Percentiles rank a stretch among this genome's conserved stretches.
Evolutionary conservation across 1,284 basidiomycete genomes (phyloP).

Genomic region (Tetrapyrgos nigripes): DNA sequence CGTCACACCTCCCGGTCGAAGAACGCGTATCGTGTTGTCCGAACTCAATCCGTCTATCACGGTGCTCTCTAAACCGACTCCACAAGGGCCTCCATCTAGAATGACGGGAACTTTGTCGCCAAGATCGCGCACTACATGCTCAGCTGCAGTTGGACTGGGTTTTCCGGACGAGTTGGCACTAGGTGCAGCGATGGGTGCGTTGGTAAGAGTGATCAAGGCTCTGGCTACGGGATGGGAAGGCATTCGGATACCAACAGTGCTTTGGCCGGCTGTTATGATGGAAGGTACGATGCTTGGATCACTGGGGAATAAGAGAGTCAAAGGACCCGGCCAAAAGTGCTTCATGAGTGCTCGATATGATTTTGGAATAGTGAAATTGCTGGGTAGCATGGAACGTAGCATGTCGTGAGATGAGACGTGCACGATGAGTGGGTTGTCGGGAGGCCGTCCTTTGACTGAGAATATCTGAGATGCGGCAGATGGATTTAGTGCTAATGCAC

Average conservation of each 20-base stretch:
- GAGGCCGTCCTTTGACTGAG: constrained; percentile 88
- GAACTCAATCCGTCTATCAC: constrained; percentile 86
- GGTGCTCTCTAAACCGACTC: constrained; percentile 94
- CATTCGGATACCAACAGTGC: constrained; percentile 93
- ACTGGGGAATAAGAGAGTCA: constrained; percentile 92
- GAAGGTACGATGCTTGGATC: constrained; percentile 61
- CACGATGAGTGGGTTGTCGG: constrained; percentile 98
- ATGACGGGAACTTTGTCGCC: constrained; percentile 79
- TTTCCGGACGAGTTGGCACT: constrained; percentile 96
- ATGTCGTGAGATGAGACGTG: constrained; percentile 90
- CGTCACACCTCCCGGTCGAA: constrained; percentile 93
- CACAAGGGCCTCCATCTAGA: constrained; percentile 92
- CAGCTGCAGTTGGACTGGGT: constrained; percentile 92
- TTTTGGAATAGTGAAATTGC: constrained; percentile 60
- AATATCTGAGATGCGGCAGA: constrained; percentile 82
- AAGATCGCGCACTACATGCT: constrained; percentile 87
- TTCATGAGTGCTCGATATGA: constrained; percentile 79
- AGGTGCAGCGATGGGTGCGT: constrained; percentile 90
- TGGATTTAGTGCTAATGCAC: constrained; percentile 80
- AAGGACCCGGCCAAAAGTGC: constrained; percentile 94
- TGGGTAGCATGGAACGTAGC: constrained; percentile 78
- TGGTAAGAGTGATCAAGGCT: constrained; percentile 82
- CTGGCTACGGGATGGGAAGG: constrained; percentile 93
- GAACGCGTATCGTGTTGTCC: constrained; percentile 80
- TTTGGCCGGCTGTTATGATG: constrained; percentile 79